phyloP scores from a whole-genome alignment of 1,284 basidiomycete genomes.

The Austroboletus novae-zelandiae region DNA sequence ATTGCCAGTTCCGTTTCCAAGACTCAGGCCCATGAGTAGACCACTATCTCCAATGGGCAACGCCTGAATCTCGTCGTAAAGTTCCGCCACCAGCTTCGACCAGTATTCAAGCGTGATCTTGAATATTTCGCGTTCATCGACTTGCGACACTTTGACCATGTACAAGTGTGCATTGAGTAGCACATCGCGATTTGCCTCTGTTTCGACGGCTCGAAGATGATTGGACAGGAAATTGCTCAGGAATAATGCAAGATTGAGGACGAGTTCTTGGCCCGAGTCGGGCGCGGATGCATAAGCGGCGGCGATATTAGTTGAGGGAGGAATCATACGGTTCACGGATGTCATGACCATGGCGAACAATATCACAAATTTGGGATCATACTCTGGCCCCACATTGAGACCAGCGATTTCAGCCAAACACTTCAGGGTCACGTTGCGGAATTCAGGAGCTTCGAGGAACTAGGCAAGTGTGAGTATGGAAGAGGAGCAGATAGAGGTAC shows the following conservation, averaged over 20 bases:
- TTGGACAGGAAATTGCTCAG: conserved; percentile 93
- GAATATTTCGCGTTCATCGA: conserved; percentile 98
- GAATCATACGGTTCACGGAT: conserved; percentile 93
- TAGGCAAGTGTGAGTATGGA: conserved; percentile 34
- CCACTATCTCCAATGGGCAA: conserved; percentile 93
- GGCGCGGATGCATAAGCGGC: conserved; percentile 89
- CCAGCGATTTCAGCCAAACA: conserved; percentile 97
- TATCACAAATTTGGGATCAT: conserved; percentile 97
- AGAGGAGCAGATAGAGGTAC: conserved; percentile 31
- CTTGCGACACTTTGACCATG: conserved; percentile 98
- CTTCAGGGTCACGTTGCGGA: conserved; percentile 96
- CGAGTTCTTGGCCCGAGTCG: conserved; percentile 95
- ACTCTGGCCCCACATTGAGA: conserved; percentile 95
- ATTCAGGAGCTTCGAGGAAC: conserved; percentile 97
- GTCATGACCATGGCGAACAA: conserved; percentile 99
- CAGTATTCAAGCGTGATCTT: conserved; percentile 99
- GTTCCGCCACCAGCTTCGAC: conserved; percentile 95
- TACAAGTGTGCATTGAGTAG: conserved; percentile 96
- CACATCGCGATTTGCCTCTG: conserved; percentile 88
- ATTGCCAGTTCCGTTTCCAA: conserved; percentile 62
- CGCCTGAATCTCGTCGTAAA: conserved; percentile 97
- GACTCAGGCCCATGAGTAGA: conserved; percentile 88
- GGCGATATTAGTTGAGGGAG: conserved; percentile 94
- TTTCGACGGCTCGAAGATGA: conserved; percentile 92
- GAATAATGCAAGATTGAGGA: conserved; percentile 96